These are phyloP conservation scores for Stephanodiscus minutulus DNA, from an alignment of 108 stramenopile genomes.

Conservation along the genomic window DNA sequence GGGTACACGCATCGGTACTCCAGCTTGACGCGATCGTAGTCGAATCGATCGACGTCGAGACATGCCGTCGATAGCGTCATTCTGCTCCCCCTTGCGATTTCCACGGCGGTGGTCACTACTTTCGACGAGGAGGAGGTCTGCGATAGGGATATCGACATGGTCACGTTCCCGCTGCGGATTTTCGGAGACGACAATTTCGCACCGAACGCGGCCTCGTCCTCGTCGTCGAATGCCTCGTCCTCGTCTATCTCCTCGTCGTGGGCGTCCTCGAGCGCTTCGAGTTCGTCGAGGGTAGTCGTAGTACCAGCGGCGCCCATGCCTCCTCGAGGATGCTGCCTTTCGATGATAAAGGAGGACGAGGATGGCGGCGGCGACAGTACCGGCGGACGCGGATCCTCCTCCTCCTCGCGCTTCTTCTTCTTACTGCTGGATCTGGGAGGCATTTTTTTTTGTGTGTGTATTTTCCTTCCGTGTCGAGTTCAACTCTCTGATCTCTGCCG, in stretches of 20 bases:
- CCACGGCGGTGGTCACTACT: not conserved
- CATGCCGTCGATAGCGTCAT: slow-evolving; percentile 23
- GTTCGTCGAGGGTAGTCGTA: slow-evolving; percentile 17
- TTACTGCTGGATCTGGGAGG: not conserved
- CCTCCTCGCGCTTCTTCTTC: too few relatives aligned
- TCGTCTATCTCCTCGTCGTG: slow-evolving; percentile 13
- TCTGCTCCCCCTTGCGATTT: slow-evolving; percentile 23
- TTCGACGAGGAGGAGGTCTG: not conserved
- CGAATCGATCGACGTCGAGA: slow-evolving; percentile 9
- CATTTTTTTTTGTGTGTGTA: not conserved
- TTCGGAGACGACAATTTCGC: not conserved
- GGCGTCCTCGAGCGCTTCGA: not conserved
- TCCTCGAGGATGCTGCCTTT: not conserved
- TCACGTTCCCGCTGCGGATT: not conserved
- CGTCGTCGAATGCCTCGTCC: slow-evolving; percentile 3
- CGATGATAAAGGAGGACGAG: not conserved
- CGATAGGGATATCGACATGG: not conserved
- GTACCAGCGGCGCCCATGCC: too few relatives aligned
- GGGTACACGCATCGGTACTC: slow-evolving; percentile 23
- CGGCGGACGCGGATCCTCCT: too few relatives aligned
- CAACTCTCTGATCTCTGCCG: too few relatives aligned
- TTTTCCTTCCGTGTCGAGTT: too few relatives aligned
- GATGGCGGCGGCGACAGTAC: not conserved
- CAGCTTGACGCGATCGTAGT: slow-evolving; percentile 11
- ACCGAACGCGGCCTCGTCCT: not conserved